A percentile compares a stretch with the other conserved stretches of the same genome.
These are phyloP conservation scores for Raphanus hybrid DNA, from an alignment of 441 rosid species.

Conservation along the genomic window DNA sequence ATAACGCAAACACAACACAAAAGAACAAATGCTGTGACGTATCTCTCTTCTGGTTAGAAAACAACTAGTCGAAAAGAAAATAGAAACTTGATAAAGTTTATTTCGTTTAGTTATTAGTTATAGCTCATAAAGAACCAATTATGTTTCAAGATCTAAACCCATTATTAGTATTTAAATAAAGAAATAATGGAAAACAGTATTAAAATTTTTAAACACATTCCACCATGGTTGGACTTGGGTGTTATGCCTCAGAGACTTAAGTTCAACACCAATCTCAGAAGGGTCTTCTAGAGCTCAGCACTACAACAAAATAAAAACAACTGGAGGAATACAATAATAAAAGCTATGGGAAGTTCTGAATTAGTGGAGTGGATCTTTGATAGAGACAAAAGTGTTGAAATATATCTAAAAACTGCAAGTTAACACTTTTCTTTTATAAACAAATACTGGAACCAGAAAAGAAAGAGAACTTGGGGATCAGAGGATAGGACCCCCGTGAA, in stretches of 20 bases:
- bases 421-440: slow-evolving; percentile 8
- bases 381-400: slow-evolving; percentile 51
- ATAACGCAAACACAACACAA: slow-evolving; percentile 28
- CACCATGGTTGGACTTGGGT: background rate
- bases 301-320: background rate
- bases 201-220: background rate
- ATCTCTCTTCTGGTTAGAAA: slow-evolving; percentile 28
- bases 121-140: slow-evolving; percentile 25
- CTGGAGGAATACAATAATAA: background rate
- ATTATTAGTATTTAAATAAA: background rate
- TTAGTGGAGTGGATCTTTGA: slow-evolving; percentile 42
- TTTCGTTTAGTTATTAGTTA: slow-evolving; percentile 16
- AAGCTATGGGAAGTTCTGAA: background rate
- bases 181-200: background rate
- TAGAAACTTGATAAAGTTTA: slow-evolving; percentile 22
- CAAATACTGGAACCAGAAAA: slow-evolving; percentile 32
- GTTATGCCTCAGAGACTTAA: background rate
- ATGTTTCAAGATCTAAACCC: slow-evolving; percentile 6
- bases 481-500: slow-evolving; percentile 46
- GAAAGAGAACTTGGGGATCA: slow-evolving; percentile 67
- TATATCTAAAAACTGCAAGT: slow-evolving; percentile 32
- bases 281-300: background rate
- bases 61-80: slow-evolving; percentile 35
- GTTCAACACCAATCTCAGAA: background rate
- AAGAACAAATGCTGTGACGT: slow-evolving; percentile 37